These are phyloP conservation scores for Pterula multifida DNA, from an alignment of 1,284 basidiomycete species.

Conservation along the genomic window DNA sequence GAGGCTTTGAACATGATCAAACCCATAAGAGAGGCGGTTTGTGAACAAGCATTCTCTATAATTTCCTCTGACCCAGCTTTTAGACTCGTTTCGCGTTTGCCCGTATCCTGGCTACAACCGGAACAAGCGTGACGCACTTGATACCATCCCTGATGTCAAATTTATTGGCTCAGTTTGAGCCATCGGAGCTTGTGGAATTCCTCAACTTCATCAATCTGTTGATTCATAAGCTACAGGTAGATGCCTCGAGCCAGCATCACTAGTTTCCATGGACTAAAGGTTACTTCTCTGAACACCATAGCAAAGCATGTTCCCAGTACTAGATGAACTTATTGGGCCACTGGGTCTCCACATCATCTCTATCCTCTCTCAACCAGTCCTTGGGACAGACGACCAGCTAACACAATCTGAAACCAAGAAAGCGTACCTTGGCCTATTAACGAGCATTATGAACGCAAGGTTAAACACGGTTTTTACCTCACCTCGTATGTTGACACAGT, in stretches of 20 bases:
- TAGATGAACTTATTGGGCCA: constrained; percentile 86
- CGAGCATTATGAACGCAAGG: constrained; percentile 71
- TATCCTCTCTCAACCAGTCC: constrained; percentile 72
- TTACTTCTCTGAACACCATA: too few species aligned
- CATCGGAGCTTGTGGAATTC: constrained; percentile 89
- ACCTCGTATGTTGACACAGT: constrained; percentile 46
- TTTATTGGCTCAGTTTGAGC: constrained; percentile 85
- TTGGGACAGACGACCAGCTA: constrained; percentile 86
- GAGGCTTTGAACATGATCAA: constrained; percentile 84
- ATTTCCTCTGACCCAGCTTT: constrained; percentile 8
- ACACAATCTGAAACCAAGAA: constrained; percentile 82
- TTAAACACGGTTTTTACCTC: constrained; percentile 82
- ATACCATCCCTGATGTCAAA: constrained; percentile 84
- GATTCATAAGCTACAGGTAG: constrained; percentile 85
- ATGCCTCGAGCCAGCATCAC: constrained; percentile 12
- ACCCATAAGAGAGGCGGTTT: constrained; percentile 86
- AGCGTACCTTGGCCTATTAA: constrained; percentile 81
- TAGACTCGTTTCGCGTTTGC: constrained; percentile 92
- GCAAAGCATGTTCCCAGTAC: constrained; percentile 71
- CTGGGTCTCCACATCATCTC: constrained; percentile 77
- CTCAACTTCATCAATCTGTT: constrained; percentile 89
- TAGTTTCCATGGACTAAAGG: too few species aligned
- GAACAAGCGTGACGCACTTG: constrained; percentile 69
- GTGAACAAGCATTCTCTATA: constrained; percentile 17
- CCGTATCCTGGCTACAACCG: constrained; percentile 83